Base-by-base conservation (phyloP, 768 basidiomycete genomes). In the Amanita pseudoporphyria region DNA sequence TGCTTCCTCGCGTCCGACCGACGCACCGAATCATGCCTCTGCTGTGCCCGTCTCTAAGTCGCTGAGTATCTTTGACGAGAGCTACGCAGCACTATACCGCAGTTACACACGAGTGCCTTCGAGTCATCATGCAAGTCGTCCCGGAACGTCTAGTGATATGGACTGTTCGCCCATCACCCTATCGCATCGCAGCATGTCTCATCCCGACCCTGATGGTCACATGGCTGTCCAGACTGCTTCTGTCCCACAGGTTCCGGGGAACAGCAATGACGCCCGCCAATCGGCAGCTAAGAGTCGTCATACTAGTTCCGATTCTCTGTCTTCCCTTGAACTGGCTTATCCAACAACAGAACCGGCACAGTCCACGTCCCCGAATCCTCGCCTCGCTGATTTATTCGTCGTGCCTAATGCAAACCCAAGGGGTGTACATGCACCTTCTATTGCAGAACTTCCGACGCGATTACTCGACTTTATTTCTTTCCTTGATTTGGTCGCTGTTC, bases 261-360 rank as follows among this genome's bases (percentile, higher is more conserved):
- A 28, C 7, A 28, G 7, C 26, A 16, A 18, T n/a, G 36, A 16
- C n/a, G 16, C n/a, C 36, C n/a, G 6, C 36, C 6, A 3, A 5
- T 37, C 36, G 36, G n/a, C 36, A 37, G 16, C 14, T 26, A 31
- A 31, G 22, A 30, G 21, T 14, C 46, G 35, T 21, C 21, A n/a
- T 35, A 26, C 36, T 28, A 47, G 46, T 10, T 9, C 22, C 5
- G 46, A 38, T 16, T 14, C 16, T 21, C 6, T 21, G 7, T 9
- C 10, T 49, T 22, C 24, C 9, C n/a, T 43, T 18, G 41, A 50
- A 28, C 39, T 50, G 9, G 39, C 39, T 24, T 50, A 50, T 22
- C 49, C 49, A n/a, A 0, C 39, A 12, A 43, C 40, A 5, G 40
- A 50, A 16, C 26, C 35, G 6, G 31, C 32, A 9, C 9, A 14